Conservation (phyloP, 1,284 basidiomycete genomes). For the Coniferiporia weirii region DNA sequence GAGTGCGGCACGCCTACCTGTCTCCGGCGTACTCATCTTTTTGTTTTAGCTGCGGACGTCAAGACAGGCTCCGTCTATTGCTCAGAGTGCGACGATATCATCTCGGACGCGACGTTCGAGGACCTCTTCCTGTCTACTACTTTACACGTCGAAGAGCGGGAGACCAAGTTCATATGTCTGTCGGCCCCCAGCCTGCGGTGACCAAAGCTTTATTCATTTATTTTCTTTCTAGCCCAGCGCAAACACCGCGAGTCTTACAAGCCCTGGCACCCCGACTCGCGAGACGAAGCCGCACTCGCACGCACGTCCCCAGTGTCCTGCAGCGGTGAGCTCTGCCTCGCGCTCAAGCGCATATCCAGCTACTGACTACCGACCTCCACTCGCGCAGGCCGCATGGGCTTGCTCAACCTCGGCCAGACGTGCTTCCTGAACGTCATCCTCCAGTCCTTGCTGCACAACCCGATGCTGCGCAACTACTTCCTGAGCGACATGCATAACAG, state of each 20-base stretch:
- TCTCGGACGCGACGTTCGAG: conserved; percentile 44
- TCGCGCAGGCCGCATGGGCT: conserved; percentile 67
- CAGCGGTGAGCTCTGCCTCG: conserved; percentile 42
- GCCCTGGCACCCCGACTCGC: conserved; percentile 37
- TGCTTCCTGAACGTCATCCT: conserved; percentile 94
- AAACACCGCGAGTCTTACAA: conserved; percentile 38
- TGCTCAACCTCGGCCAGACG: conserved; percentile 91
- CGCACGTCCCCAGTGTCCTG: conserved; percentile 45
- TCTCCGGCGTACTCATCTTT: not conserved
- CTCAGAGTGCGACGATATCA: conserved; percentile 51
- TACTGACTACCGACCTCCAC: not conserved
- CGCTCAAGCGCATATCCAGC: conserved; percentile 5
- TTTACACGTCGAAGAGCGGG: conserved; percentile 45
- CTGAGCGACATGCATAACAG: conserved; percentile 82
- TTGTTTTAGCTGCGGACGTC: conserved; percentile 46
- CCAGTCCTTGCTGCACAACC: conserved; percentile 92
- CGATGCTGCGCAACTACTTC: conserved; percentile 86
- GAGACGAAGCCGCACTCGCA: conserved; percentile 35
- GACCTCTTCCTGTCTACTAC: conserved; percentile 33
- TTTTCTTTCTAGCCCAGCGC: conserved; percentile 31
- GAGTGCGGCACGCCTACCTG: conserved; percentile 28
- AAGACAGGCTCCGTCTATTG: conserved; percentile 57
- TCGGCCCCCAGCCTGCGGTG: not conserved
- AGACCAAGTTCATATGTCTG: conserved; percentile 43
- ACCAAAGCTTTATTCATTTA: not conserved